A percentile compares a stretch with the other conserved stretches of the same genome.
phyloP scores from a whole-genome alignment of 495 filamentous ascomycete genomes.

The Hyaloscypha variabilis region DNA sequence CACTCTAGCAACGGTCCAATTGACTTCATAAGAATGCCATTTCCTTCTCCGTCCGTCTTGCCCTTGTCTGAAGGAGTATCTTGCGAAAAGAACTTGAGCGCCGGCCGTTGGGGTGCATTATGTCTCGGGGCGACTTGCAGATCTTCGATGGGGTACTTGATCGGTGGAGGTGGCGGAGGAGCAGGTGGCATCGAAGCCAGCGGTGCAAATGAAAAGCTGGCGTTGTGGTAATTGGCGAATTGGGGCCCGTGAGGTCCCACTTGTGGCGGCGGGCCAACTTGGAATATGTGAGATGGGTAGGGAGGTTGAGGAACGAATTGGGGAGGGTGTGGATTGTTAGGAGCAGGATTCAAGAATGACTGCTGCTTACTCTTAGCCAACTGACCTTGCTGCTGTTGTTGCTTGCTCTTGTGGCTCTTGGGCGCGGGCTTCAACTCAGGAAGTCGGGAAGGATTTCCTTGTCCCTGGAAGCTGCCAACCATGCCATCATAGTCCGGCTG shows the following conservation, averaged over 20 bases:
- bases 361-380: conserved; percentile 31
- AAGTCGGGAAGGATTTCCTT: conserved; percentile 50
- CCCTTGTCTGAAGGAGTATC: conserved; percentile 50
- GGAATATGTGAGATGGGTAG: conserved; percentile 32
- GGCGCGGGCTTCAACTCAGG: conserved; percentile 81
- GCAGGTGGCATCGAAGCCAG: conserved; percentile 44
- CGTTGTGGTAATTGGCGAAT: conserved; percentile 28
- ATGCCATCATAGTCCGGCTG: conserved; percentile 47
- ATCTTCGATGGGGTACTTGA: conserved; percentile 96
- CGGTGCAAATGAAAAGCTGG: conserved; percentile 26
- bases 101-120: conserved; percentile 64
- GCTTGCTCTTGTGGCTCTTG: conserved; percentile 74
- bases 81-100: conserved; percentile 74
- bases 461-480: conserved; percentile 42
- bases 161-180: conserved; percentile 72
- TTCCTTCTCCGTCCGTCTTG: conserved; percentile 36
- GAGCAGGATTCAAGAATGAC: conserved; percentile 32
- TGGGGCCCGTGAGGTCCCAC: conserved; percentile 29
- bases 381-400: conserved; percentile 32
- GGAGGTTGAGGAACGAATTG: conserved; percentile 19
- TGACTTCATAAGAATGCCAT: conserved; percentile 75
- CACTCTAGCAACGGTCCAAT: conserved; percentile 81
- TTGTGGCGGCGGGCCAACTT: conserved; percentile 27
- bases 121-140: conserved; percentile 69
- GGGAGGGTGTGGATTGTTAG: conserved; percentile 18